Evolutionary conservation across 495 filamentous ascomycete genomes (phyloP).

Genomic region (Pseudoneurospora amorphoporcata): DNA sequence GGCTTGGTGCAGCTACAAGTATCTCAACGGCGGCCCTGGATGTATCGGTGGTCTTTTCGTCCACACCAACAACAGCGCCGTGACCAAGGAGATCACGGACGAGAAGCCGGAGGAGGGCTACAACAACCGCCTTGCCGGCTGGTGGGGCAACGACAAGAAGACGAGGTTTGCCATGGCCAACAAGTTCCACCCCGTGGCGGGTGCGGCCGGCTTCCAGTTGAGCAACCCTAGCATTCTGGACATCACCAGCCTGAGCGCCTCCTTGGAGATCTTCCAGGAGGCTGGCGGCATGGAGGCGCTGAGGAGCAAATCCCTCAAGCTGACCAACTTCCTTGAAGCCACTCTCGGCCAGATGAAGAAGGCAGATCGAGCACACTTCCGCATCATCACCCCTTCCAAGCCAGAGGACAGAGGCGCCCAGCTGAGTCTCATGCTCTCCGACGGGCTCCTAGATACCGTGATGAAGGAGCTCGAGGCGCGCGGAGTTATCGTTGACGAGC

Average conservation of each 20-base stretch:
- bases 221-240: slow-evolving; percentile 60
- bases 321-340: slow-evolving; percentile 75
- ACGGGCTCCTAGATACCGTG: slow-evolving; percentile 58
- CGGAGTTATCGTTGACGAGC: slow-evolving; percentile 77
- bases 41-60: slow-evolving; percentile 82
- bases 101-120: slow-evolving; percentile 30
- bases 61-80: slow-evolving; percentile 61
- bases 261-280: slow-evolving; percentile 65
- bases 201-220: slow-evolving; percentile 60
- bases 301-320: slow-evolving; percentile 58
- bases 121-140: slow-evolving; percentile 60
- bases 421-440: slow-evolving; percentile 61
- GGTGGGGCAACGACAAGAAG: slow-evolving; percentile 78
- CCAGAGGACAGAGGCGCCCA: slow-evolving; percentile 72
- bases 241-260: slow-evolving; percentile 60
- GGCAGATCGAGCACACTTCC: slow-evolving; percentile 45
- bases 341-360: slow-evolving; percentile 42
- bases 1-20: slow-evolving; percentile 97
- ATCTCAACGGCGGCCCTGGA: slow-evolving; percentile 85
- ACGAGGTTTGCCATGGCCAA: slow-evolving; percentile 74
- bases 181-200: slow-evolving; percentile 60
- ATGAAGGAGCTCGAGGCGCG: slow-evolving; percentile 56
- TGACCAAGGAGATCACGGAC: slow-evolving; percentile 26
- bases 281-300: slow-evolving; percentile 58
- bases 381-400: slow-evolving; percentile 71